Percentiles rank a stretch among this genome's conserved stretches.
Conservation (phyloP, 306 rosid species). For the Cucurbita ficifolia region DNA sequence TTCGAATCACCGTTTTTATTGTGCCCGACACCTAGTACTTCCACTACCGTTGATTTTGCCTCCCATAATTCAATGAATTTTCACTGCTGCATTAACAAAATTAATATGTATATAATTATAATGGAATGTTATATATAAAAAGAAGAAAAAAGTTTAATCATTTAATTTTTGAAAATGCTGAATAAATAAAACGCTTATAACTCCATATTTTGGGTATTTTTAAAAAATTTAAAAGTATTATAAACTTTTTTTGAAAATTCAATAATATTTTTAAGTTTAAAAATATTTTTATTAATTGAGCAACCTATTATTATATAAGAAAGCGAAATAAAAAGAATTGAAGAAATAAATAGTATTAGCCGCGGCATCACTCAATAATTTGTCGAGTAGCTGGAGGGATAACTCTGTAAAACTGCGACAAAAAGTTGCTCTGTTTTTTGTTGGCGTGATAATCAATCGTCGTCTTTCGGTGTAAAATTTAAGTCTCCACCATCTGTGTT, state of each 20-base stretch:
- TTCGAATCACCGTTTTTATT: no score
- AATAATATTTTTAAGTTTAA: no score
- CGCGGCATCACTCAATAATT: background rate
- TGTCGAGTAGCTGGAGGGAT: background rate
- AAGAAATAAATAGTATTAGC: background rate
- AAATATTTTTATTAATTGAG: no score
- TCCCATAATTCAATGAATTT: background rate
- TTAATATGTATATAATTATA: no score
- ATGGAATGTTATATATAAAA: no score
- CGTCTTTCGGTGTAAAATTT: background rate
- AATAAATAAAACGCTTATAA: no score
- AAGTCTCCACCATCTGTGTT: background rate
- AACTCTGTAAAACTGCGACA: background rate
- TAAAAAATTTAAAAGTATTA: no score
- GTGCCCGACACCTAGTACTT: background rate
- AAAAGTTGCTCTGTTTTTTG: slow-evolving; percentile 8
- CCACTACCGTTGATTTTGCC: background rate
- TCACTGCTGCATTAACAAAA: background rate
- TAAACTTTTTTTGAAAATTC: no score
- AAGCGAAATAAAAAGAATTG: background rate
- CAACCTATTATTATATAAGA: background rate
- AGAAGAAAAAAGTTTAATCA: no score
- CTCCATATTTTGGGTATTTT: no score
- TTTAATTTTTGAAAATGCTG: no score
- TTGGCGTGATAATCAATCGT: background rate